These are phyloP conservation scores for Ceratobasidium sp. DNA, from an alignment of 1,284 basidiomycete genomes.

Conservation along the genomic window DNA sequence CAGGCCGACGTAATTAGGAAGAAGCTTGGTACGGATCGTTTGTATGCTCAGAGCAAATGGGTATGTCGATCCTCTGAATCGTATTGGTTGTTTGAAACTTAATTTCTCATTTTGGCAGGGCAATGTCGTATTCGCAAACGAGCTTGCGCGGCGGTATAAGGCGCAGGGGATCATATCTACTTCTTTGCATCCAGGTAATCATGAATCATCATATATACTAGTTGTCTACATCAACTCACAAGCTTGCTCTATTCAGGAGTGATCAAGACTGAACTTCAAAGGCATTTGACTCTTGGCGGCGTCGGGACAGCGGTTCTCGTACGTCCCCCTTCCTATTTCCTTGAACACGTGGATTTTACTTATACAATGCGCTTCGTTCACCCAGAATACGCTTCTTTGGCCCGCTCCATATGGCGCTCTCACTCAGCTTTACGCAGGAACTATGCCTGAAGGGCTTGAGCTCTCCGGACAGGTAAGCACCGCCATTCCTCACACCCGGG, in stretches of 20 bases:
- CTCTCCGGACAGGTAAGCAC: slow-evolving; percentile 42
- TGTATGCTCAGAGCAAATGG: slow-evolving; percentile 46
- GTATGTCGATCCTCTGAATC: neutral
- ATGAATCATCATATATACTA: no score
- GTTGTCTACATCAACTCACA: neutral
- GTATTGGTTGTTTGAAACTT: neutral
- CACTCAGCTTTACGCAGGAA: slow-evolving; percentile 46
- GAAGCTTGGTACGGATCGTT: slow-evolving; percentile 11
- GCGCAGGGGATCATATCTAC: slow-evolving; percentile 58
- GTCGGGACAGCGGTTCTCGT: neutral
- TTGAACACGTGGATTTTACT: neutral
- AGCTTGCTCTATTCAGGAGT: slow-evolving; percentile 42
- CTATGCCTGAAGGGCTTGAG: slow-evolving; percentile 35
- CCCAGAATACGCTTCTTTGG: slow-evolving; percentile 33
- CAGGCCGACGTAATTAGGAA: slow-evolving; percentile 18
- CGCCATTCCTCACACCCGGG: no score
- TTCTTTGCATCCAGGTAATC: slow-evolving; percentile 59
- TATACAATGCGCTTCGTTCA: neutral
- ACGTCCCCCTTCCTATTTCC: neutral
- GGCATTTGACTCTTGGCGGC: slow-evolving; percentile 49
- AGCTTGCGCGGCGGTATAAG: slow-evolving; percentile 57
- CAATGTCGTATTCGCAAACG: slow-evolving; percentile 56
- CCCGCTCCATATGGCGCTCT: slow-evolving; percentile 42
- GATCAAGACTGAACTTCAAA: slow-evolving; percentile 50
- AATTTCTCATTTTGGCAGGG: slow-evolving; percentile 49